Evolutionary conservation across 2,329 filamentous ascomycete species (phyloP).

Genomic region (Colletotrichum gigasporum): DNA sequence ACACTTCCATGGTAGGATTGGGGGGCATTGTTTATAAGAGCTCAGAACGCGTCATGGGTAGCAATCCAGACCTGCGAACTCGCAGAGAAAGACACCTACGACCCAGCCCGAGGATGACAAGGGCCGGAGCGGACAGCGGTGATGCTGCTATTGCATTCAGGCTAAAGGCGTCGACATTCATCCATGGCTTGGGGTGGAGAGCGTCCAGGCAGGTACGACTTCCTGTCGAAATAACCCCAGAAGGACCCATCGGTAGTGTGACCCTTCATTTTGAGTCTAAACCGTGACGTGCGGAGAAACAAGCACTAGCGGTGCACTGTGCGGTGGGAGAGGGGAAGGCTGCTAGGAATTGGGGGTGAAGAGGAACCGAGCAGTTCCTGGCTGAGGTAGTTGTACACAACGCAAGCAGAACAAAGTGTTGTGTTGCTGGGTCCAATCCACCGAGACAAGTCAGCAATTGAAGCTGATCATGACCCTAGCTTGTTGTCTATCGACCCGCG

Average conservation of each 20-base stretch:
- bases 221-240: neutral
- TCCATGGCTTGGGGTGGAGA: conserved; percentile 11
- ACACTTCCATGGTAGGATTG: neutral
- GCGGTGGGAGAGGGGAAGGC: neutral
- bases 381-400: neutral
- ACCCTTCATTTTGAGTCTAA: conserved; percentile 24
- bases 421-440: neutral
- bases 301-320: conserved; percentile 3
- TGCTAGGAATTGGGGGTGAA: neutral
- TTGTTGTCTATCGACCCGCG: too few relatives aligned
- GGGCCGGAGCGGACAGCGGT: neutral
- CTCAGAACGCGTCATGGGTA: neutral
- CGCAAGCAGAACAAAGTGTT: neutral
- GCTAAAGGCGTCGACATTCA: conserved; percentile 24
- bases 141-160: conserved; percentile 22
- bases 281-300: conserved; percentile 12
- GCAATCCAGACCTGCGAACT: conserved; percentile 12
- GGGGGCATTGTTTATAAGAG: conserved; percentile 13
- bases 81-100: conserved; percentile 3
- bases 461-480: too few relatives aligned
- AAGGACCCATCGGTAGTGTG: conserved; percentile 10
- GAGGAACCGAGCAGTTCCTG: neutral
- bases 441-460: neutral
- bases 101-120: neutral
- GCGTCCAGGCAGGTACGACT: neutral